phyloP scores from a whole-genome alignment of 768 basidiomycete genomes.

The Kwoniella mangroviensis region DNA sequence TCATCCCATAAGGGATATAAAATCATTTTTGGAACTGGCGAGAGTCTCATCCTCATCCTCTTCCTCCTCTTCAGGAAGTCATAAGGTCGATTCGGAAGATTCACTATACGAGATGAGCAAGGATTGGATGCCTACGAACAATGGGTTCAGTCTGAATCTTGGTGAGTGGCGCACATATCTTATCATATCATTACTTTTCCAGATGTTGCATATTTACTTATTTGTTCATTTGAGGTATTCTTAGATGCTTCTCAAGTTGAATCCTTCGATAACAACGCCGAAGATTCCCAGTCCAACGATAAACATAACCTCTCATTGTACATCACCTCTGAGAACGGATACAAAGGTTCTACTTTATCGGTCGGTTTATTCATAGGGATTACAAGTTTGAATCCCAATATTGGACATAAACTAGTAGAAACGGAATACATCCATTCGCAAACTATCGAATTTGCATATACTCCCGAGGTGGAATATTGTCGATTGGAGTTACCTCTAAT shows the following conservation, averaged over 20 bases:
- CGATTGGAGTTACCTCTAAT: constrained; percentile 69
- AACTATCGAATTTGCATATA: constrained; percentile 75
- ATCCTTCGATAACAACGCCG: too few relatives aligned
- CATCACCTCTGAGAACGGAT: constrained; percentile 69
- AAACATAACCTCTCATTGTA: constrained; percentile 63
- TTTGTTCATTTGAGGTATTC: too few relatives aligned
- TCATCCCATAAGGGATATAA: constrained; percentile 69
- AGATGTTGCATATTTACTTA: too few relatives aligned
- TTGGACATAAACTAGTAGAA: constrained; percentile 68
- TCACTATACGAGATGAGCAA: constrained; percentile 62
- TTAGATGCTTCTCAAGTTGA: too few relatives aligned
- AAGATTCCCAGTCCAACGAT: too few relatives aligned
- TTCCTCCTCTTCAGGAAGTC: constrained; percentile 61
- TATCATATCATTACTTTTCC: too few relatives aligned
- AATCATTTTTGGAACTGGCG: constrained; percentile 66
- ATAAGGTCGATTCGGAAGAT: too few relatives aligned
- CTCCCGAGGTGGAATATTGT: constrained; percentile 74
- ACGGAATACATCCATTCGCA: constrained; percentile 75
- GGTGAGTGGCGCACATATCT: constrained; percentile 58
- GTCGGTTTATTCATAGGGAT: constrained; percentile 76
- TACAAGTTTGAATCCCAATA: constrained; percentile 67
- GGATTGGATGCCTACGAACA: constrained; percentile 71
- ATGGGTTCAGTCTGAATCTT: constrained; percentile 74
- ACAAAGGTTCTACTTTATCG: constrained; percentile 63
- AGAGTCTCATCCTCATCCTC: too few relatives aligned